Evolutionary conservation across 179 eudicot species (phyloP), one percentile per base, ranked within the genome.

Genomic region (Silene coronaria): DNA sequence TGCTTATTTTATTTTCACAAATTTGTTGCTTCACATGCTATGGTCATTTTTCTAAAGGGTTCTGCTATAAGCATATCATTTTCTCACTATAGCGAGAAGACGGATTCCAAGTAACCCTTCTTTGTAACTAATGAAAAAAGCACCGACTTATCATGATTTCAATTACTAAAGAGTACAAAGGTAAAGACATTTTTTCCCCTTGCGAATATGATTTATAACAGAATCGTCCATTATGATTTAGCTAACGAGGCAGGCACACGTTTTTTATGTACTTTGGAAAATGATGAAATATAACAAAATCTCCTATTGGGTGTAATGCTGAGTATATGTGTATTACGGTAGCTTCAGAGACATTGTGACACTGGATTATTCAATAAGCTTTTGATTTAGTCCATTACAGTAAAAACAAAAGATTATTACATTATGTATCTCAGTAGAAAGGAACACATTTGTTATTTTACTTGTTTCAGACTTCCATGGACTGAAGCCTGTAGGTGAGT

Each of bases 401-500:
- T 53, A 17, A 42, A 42, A 6, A 1, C 21, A 55, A n/a, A 55
- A 5, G 2, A 55, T 17, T 55, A n/a, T 2, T 16, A 55, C 6
- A 16, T 17, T 55, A 4, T 17, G 59, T 2, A 53, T 0, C 59
- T 55, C 8, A 5, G 16, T 55, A 55, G 21, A 51, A 17, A 3
- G 58, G 65, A 10, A 17, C 13, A 23, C 0, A 2, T 36, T 27
- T 48, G 34, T 42, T 17, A 60, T 38, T 26, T 58, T 4, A 38
- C 64, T 17, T 3, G 28, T 68, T 11, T 42, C 61, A 61, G 48
- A 21, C 21, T 17, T 53, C 22, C 59, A 17, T 14, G 21, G n/a
- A 53, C 59, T 53, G 59, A 14, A 53, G 48, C 51, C 62, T 66
- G 64, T 53, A 64, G 48, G 64, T 75, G 72, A 66, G 69, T 28